Conservation (phyloP, 495 filamentous ascomycete species). For the Trichoderma gamsii region DNA sequence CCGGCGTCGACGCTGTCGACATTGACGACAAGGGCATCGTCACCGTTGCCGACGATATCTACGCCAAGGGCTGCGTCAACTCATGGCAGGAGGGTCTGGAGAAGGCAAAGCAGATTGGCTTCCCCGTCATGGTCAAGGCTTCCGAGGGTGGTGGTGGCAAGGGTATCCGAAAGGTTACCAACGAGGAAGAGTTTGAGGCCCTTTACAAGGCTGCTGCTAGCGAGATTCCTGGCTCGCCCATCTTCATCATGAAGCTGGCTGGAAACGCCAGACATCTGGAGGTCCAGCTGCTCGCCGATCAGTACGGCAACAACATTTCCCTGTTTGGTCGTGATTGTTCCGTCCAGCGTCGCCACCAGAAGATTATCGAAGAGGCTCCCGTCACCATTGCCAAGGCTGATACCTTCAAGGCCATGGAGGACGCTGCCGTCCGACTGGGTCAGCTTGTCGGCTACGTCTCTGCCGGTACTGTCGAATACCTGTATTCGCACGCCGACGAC, state of each 20-base stretch:
- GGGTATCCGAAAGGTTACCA: conserved; percentile 94
- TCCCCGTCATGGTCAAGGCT: conserved; percentile 99
- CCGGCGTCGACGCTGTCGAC: conserved; percentile 74
- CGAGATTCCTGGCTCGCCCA: conserved; percentile 98
- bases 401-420: conserved; percentile 95
- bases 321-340: conserved; percentile 98
- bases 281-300: conserved; percentile 93
- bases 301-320: conserved; percentile 99
- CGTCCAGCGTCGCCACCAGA: conserved; percentile 96
- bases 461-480: conserved; percentile 96
- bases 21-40: conserved; percentile 82
- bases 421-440: conserved; percentile 89
- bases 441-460: conserved; percentile 96
- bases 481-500: conserved; percentile 97
- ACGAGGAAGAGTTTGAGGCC: conserved; percentile 72
- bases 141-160: conserved; percentile 99
- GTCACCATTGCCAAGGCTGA: conserved; percentile 85
- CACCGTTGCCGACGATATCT: conserved; percentile 79
- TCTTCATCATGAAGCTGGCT: conserved; percentile 99
- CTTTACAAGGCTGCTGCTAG: conserved; percentile 92
- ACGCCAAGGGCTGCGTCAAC: conserved; percentile 84
- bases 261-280: conserved; percentile 95
- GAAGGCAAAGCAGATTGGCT: conserved; percentile 86
- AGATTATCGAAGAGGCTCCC: conserved; percentile 98
- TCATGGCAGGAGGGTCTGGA: conserved; percentile 82